Evolutionary conservation across 495 filamentous ascomycete species (phyloP), one percentile per base, ranked within the genome.

Genomic region (Astrocystis sublimbata): DNA sequence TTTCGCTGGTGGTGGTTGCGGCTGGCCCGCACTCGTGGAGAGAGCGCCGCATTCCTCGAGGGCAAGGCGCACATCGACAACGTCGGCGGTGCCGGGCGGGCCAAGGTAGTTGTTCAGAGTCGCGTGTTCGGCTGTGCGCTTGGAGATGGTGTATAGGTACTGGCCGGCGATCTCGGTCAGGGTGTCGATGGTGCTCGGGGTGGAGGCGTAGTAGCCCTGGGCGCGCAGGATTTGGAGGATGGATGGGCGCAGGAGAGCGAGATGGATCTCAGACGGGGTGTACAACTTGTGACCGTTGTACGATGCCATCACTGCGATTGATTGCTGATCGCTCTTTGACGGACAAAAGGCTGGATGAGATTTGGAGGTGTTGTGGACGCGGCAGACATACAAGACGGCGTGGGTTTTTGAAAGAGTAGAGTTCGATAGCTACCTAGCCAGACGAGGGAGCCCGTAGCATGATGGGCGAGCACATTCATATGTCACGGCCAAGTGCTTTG

Each of bases 151-250:
- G 61, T 84, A 76, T 31, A 96, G 71, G 75, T 96, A 92, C 61
- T 86, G 86, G 2, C 84, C 86, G 0, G 90, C 84, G 7, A 97
- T 76, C 67, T 94, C 89, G 19, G 88, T 84, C 9, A 96, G 65
- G 13, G 89, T 83, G 74, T 97, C 92, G 15, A 96, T 76, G 17
- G 92, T 91, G 0, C 88, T 86, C 4, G 89, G 85, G 28, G 84
- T 83, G 3, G 90, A 88, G 6, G 85, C 75, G 66, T 93, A 88
- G 74, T 92, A 96, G 76, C 92, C 92, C 33, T 89, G 83, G 31
- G 92, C 91, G 67, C 92, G 90, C 33, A 97, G 85, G 69, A 94
- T 92, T 65, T 94, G 90, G 58, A 96, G 85, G 58, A 96, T 83
- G 31, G 86, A 85, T 2, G 92, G 92, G 23, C 90, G 88, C 24